Base-by-base conservation (phyloP, 164 flowering plant genomes). In the Buxus sempervirens region DNA sequence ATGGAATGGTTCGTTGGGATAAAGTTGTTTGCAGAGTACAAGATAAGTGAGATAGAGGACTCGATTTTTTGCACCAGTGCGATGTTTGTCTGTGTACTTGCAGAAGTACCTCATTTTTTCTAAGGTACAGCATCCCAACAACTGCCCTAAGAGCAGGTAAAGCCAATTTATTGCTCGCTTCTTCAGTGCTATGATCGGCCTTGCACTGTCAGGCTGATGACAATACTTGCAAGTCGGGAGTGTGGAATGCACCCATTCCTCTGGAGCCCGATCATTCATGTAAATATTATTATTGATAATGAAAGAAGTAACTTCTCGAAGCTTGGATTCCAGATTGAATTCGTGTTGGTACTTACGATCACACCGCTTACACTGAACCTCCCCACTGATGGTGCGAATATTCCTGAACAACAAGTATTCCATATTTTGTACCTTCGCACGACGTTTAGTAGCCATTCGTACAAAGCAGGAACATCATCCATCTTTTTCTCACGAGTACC, bases 321-420 rank as follows among this genome's bases (percentile, higher is more conserved):
- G 82, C 78, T 80, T 80, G 16, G 65, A 63, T 27, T 6, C 0
- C 54, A 86, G 38, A 38, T 82, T 69, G 63, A 54, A 84, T n/a
- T 63, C 54, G 18, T 45, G 22, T 4, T 22, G 22, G 36, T 14
- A 63, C 16, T 16, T 16, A 18, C 16, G 19, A 64, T 84, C 81
- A 62, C 94, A 89, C 5, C 62, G 32, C 75, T 77, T 84, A 85
- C 94, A 87, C 60, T 82, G 82, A 18, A 89, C 82, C 1, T 78
- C 76, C 0, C 90, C 91, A 5, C 68, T 15, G 22, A 86, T 73
- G 3, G 58, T 59, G 0, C 1, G 5, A 5, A 86, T 78, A 0
- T 67, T 28, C 0, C 26, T 64, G 23, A 28, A 45, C 3, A 63
- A 9, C 0, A 63, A 32, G 21, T 63, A 63, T 16, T 23, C 66